Evolutionary conservation across 805 yeast genomes (phyloP).

Genomic region (Lipomyces orientalis): DNA sequence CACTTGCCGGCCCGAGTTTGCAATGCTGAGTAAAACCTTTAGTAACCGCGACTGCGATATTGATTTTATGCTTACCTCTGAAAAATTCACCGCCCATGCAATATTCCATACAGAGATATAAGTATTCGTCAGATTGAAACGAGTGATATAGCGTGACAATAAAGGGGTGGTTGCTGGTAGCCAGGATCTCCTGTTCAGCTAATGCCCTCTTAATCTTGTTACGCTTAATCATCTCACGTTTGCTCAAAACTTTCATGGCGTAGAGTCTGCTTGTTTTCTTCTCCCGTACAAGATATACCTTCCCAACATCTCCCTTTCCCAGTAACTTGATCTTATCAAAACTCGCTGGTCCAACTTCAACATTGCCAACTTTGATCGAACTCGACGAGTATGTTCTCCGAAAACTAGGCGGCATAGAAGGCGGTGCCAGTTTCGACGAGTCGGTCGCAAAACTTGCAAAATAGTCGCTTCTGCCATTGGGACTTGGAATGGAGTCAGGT

Average conservation of each 20-base stretch:
- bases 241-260: constrained; percentile 91
- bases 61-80: constrained; percentile 48
- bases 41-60: constrained; percentile 1
- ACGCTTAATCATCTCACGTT: constrained; percentile 92
- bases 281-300: constrained; percentile 89
- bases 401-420: constrained; percentile 22
- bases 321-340: constrained; percentile 88
- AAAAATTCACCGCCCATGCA: constrained; percentile 99
- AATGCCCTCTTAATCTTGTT: constrained; percentile 92
- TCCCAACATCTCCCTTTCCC: constrained; percentile 98
- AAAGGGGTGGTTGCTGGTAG: constrained; percentile 95
- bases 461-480: constrained; percentile 12
- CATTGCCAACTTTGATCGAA: constrained; percentile 73
- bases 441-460: constrained; percentile 15
- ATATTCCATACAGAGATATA: constrained; percentile 96
- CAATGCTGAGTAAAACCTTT: constrained; percentile 56
- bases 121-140: constrained; percentile 89
- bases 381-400: constrained; percentile 70
- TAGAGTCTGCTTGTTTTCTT: constrained; percentile 72
- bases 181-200: constrained; percentile 95
- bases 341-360: constrained; percentile 82
- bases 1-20: constrained; percentile 90
- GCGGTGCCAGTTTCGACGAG: constrained; percentile 11
- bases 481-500: not conserved
- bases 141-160: constrained; percentile 96